Conservation (phyloP, 176 grass and related monocot species). For the Chloris gayana region DNA sequence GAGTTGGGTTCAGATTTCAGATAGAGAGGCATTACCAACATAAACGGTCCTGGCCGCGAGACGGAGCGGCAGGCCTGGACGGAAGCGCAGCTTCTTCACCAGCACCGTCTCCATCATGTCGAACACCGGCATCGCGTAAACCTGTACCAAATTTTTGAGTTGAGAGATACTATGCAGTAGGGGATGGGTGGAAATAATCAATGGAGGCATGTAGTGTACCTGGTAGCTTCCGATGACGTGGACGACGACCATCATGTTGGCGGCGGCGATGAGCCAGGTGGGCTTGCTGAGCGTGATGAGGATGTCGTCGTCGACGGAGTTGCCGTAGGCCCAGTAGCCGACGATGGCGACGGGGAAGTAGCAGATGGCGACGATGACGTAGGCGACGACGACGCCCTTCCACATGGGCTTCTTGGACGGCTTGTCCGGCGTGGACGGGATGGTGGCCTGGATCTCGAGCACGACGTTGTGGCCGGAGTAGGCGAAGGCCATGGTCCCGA, state of each 20-base stretch:
- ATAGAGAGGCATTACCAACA: conserved; percentile 62
- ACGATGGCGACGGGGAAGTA: conserved; percentile 88
- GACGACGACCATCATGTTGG: conserved; percentile 91
- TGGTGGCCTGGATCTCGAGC: conserved; percentile 93
- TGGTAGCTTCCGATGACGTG: conserved; percentile 73
- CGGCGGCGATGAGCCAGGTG: conserved; percentile 76
- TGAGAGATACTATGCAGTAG: neutral
- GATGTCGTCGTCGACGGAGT: conserved; percentile 57
- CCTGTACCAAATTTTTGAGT: conserved; percentile 38
- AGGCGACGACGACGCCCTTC: conserved; percentile 84
- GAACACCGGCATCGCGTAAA: conserved; percentile 92
- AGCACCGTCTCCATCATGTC: conserved; percentile 96
- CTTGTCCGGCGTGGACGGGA: conserved; percentile 77
- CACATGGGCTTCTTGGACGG: conserved; percentile 97
- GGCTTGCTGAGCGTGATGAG: conserved; percentile 69
- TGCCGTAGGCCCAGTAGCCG: conserved; percentile 84
- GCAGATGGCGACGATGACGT: conserved; percentile 78
- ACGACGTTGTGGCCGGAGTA: conserved; percentile 90
- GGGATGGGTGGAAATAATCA: neutral
- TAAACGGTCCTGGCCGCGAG: conserved; percentile 61
- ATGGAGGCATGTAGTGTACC: neutral
- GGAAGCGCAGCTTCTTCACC: conserved; percentile 72
- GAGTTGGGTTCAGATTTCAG: neutral
- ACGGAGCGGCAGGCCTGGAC: conserved; percentile 64
- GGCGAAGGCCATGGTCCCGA: conserved; percentile 74